These are phyloP conservation scores for Eucalyptus cloeziana DNA, from an alignment of 345 rosid species.

Conservation along the genomic window DNA sequence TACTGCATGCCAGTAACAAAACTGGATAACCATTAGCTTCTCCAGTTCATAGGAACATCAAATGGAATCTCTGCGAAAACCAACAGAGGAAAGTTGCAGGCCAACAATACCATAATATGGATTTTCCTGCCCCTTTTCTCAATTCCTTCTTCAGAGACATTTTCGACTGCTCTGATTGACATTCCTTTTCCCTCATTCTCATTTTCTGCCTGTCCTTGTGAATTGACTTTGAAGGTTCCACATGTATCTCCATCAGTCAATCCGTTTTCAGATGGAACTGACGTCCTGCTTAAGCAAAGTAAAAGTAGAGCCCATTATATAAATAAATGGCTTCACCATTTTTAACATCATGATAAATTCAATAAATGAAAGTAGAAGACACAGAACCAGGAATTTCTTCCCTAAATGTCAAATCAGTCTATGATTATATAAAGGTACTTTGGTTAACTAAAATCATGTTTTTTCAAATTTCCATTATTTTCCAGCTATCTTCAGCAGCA, in stretches of 20 bases:
- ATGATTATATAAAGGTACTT: background rate
- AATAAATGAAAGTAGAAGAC: background rate
- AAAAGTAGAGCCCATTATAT: background rate
- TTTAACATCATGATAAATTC: background rate
- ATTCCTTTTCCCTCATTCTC: slow-evolving; percentile 12
- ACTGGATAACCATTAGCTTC: background rate
- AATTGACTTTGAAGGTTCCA: background rate
- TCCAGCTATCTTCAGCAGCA: background rate
- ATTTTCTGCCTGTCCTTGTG: slow-evolving; percentile 1
- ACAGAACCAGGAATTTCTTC: background rate
- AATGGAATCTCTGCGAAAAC: background rate
- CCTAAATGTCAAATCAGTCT: background rate
- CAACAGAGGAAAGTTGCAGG: background rate
- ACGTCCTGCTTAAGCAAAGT: slow-evolving; percentile 13
- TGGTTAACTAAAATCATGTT: background rate
- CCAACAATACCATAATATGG: slow-evolving; percentile 4
- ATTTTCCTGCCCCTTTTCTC: background rate
- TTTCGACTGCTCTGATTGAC: background rate
- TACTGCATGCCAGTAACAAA: background rate
- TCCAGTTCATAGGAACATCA: background rate
- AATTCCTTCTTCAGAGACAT: slow-evolving; percentile 2
- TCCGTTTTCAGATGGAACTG: slow-evolving; percentile 13
- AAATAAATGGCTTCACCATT: background rate
- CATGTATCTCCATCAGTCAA: slow-evolving; percentile 1
- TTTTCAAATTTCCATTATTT: background rate